Conservation (phyloP, 352 stramenopile species). For the Phytopythium delawarense region DNA sequence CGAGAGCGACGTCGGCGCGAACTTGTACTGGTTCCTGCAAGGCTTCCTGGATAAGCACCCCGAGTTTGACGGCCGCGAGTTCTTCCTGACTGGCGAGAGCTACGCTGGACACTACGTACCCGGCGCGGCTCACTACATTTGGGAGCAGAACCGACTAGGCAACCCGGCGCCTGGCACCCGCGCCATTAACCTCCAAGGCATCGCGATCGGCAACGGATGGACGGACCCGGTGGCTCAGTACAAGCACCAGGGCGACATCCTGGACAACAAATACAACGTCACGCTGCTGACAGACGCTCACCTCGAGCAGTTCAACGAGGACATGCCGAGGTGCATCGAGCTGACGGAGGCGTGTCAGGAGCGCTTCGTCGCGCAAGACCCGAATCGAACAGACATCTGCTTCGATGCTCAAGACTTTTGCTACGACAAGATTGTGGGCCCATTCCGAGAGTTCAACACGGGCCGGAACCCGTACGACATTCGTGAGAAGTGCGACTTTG, state of each 20-base stretch:
- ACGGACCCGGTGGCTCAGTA: slow-evolving; percentile 38
- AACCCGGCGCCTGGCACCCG: slow-evolving; percentile 5
- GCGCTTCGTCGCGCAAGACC: not conserved
- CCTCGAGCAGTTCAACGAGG: slow-evolving; percentile 28
- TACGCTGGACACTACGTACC: slow-evolving; percentile 60
- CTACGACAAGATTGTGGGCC: slow-evolving; percentile 24
- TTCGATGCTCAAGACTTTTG: slow-evolving; percentile 37
- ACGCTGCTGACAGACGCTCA: slow-evolving; percentile 36
- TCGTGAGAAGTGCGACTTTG: slow-evolving; percentile 28
- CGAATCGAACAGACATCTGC: slow-evolving; percentile 21
- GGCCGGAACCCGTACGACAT: slow-evolving; percentile 69
- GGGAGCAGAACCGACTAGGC: slow-evolving; percentile 33
- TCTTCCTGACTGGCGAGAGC: slow-evolving; percentile 55
- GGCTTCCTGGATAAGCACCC: slow-evolving; percentile 46
- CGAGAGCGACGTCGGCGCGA: slow-evolving; percentile 37
- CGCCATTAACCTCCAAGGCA: slow-evolving; percentile 40
- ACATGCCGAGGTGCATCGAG: slow-evolving; percentile 25
- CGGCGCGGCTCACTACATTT: slow-evolving; percentile 42
- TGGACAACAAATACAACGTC: slow-evolving; percentile 68
- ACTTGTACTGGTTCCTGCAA: slow-evolving; percentile 47
- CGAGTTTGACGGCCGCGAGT: slow-evolving; percentile 31
- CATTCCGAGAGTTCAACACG: slow-evolving; percentile 18
- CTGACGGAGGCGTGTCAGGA: slow-evolving; percentile 20
- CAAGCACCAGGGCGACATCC: slow-evolving; percentile 47
- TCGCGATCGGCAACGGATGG: slow-evolving; percentile 57